Percentiles rank a stretch among this genome's conserved stretches.
These are phyloP conservation scores for Plenodomus lindquistii DNA, from an alignment of 2,329 filamentous ascomycete genomes.

Conservation along the genomic window DNA sequence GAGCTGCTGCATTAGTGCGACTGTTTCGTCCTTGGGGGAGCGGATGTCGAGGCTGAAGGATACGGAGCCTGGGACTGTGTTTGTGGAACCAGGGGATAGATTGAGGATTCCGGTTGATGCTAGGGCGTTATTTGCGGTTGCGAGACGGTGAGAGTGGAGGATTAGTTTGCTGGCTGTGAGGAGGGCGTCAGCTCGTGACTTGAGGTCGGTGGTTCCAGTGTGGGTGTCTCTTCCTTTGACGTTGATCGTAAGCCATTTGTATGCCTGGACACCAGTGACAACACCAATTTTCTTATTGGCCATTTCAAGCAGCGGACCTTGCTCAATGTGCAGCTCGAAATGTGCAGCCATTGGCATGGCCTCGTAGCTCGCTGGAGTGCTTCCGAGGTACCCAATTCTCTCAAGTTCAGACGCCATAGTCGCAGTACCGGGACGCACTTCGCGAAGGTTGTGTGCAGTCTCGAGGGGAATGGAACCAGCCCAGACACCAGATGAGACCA, in stretches of 20 bases:
- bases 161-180: constrained; percentile 71
- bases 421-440: constrained; percentile 63
- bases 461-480: constrained; percentile 67
- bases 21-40: constrained; percentile 58
- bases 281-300: constrained; percentile 67
- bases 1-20: constrained; percentile 61
- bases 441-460: constrained; percentile 61
- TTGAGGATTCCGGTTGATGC: constrained; percentile 72
- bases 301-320: constrained; percentile 74
- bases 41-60: constrained; percentile 71
- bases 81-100: constrained; percentile 68
- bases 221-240: constrained; percentile 71
- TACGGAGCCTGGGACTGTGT: constrained; percentile 72
- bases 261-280: constrained; percentile 74
- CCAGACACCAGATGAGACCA: constrained; percentile 78
- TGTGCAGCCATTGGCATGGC: constrained; percentile 72
- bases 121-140: constrained; percentile 62
- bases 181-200: constrained; percentile 68
- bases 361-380: constrained; percentile 59
- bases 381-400: constrained; percentile 71
- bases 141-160: constrained; percentile 65
- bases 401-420: constrained; percentile 71
- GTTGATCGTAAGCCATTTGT: constrained; percentile 72
- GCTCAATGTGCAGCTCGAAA: constrained; percentile 85
- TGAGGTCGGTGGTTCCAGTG: constrained; percentile 73